Base-by-base conservation (phyloP, 2,329 filamentous ascomycete genomes). In the Hypoxylon sp. region DNA sequence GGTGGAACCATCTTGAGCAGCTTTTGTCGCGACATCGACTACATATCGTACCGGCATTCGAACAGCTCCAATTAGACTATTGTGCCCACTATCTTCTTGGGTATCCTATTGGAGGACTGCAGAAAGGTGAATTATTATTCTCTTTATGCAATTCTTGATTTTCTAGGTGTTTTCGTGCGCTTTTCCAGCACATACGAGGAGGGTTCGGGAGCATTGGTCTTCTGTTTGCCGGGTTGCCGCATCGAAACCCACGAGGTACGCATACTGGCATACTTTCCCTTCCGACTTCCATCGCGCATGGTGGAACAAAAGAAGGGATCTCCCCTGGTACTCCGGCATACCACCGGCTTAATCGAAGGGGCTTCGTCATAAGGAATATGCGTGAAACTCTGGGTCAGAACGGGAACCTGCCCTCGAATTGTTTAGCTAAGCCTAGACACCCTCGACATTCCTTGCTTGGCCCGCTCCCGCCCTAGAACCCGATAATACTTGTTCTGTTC, bases 381-480 rank as follows among this genome's bases (percentile, higher is more conserved):
- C 59, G 62, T 63, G 67, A 69, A 68, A 68, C 58, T 69, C 64
- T 68, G 53, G 69, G 61, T 69, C 63, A 66, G 73, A 64, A 65
- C 63, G 65, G 73, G 65, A 65, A 54, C 68, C 68, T 73, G 64
- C 70, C 72, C 68, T 71, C 67, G 44, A 62, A 46, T 54, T 44
- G 64, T 59, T 67, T 70, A 68, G 67, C 65, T 69, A 56, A 64
- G 58, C 39, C 66, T 67, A 69, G 62, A 72, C 70, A 72, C 62
- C 63, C 65, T 71, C 67, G 72, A 70, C 76, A 77, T 77, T 78
- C 75, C 74, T 74, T 67, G 65, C 56, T 72, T 65, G 54, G 63
- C 31, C 60, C 72, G 70, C 72, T 72, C 68, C 68, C 67, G 62
- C 72, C 64, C 19, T 65, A 68, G 70, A 68, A 72, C 64, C 65